A percentile compares a stretch with the other conserved stretches of the same genome.
Evolutionary conservation across 495 filamentous ascomycete species (phyloP).

Genomic region (Sporormia fimetaria): DNA sequence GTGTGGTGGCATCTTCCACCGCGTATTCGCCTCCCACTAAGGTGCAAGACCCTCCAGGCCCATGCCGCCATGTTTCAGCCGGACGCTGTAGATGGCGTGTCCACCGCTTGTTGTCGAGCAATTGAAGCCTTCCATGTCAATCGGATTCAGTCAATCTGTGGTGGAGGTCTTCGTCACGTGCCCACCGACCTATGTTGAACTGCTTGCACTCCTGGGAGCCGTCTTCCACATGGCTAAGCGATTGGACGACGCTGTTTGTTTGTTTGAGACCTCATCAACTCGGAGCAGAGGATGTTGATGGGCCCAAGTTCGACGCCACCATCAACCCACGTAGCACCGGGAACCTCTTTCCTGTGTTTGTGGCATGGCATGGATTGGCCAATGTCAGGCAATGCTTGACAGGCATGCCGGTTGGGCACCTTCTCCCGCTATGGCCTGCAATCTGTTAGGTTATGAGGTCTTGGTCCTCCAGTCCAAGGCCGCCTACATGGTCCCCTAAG

Average conservation of each 20-base stretch:
- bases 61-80: constrained; percentile 24
- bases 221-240: constrained; percentile 18
- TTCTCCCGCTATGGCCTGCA: constrained; percentile 12
- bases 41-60: constrained; percentile 24
- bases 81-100: constrained; percentile 7
- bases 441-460: constrained; percentile 9
- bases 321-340: constrained; percentile 14
- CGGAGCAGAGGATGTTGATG: constrained; percentile 16
- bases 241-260: constrained; percentile 22
- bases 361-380: constrained; percentile 18
- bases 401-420: constrained; percentile 14
- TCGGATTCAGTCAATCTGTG: constrained; percentile 21
- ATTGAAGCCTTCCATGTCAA: constrained; percentile 14
- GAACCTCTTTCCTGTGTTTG: constrained; percentile 8
- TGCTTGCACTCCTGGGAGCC: constrained; percentile 12
- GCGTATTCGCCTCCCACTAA: constrained; percentile 22
- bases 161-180: constrained; percentile 24
- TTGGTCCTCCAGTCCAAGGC: constrained; percentile 15
- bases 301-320: constrained; percentile 9
- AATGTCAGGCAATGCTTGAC: constrained; percentile 6
- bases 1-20: constrained; percentile 26
- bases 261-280: constrained; percentile 14
- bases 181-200: constrained; percentile 14
- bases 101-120: constrained; percentile 18
- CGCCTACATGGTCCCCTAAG: constrained; percentile 13